These are phyloP conservation scores for Vaccinium vitisidaea DNA, from an alignment of 148 eudicot genomes.

Conservation along the genomic window DNA sequence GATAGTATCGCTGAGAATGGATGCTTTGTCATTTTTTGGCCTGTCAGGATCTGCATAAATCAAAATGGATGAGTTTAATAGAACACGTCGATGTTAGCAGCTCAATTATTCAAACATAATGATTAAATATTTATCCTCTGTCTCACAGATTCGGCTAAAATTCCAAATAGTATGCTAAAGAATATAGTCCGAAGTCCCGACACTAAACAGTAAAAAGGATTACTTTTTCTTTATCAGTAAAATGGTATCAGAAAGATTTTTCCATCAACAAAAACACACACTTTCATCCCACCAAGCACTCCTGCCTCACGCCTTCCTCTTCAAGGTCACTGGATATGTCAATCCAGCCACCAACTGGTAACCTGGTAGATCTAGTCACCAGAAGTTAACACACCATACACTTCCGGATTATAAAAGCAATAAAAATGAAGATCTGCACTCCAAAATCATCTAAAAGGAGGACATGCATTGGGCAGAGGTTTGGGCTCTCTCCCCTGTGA, in stretches of 20 bases:
- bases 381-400: not conserved
- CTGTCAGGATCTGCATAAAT: slow-evolving; percentile 67
- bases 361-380: not conserved
- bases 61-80: not conserved
- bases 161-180: not conserved
- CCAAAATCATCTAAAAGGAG: not conserved
- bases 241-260: not conserved
- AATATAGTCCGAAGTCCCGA: not conserved
- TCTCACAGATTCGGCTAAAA: not conserved
- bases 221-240: not conserved
- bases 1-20: slow-evolving; percentile 74
- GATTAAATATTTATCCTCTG: not conserved
- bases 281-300: not conserved
- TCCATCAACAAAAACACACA: not conserved
- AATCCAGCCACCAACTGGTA: not conserved
- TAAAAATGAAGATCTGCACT: not conserved
- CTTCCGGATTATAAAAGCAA: not conserved
- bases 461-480: not conserved
- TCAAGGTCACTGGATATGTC: not conserved
- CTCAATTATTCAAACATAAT: not conserved
- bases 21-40: slow-evolving; percentile 83
- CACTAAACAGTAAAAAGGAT: not conserved
- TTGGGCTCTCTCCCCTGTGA: not conserved
- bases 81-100: not conserved
- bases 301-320: not conserved